Evolutionary conservation across 148 eudicot genomes (phyloP), one percentile per base, ranked within the genome.

Genomic region (Drosera capensis): DNA sequence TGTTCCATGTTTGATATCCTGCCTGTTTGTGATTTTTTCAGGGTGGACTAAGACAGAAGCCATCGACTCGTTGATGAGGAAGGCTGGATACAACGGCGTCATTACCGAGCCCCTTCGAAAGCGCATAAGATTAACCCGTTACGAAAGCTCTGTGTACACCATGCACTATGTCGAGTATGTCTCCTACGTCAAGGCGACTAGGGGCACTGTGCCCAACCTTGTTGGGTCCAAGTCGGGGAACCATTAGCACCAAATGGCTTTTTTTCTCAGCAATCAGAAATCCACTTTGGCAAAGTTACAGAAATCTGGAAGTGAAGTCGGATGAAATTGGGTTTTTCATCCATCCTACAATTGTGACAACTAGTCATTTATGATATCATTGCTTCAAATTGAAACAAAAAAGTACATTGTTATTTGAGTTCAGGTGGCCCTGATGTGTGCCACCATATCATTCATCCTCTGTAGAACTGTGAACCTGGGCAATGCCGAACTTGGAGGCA

Each of bases 21-120:
- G 6, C 15, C 17, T 39, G 16, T 39, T 14, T 39, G 43, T 3
- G 14, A 18, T 17, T 41, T 41, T 26, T 51, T 35, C 74, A 90
- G 99, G 99, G 17, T 90, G 99, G 99, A 73, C 99, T 41, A 56
- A 52, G 40, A 52, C 46, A 8, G 99, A 90, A 54, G 86, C 95
- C 48, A 78, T 90, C 4, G 86, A 85, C 59, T 90, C 99, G 13
- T 53, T 90, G 29, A 66, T 90, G 20, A 65, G 94, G 28, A 90
- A 90, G 55, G 72, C 99, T 0, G 99, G 87, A 46, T 85, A 69
- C 57, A 67, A 66, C 25, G 93, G 95, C 17, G 25, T 64, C 45
- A 80, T 90, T 18, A 78, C 76, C 0, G 99, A 78, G 43, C 58
- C 83, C 40, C 50, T 90, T 13, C 58, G 95, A 26, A 71, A 76